Conservation (phyloP, 2,329 filamentous ascomycete genomes). For the Pseudonectria foliicola region DNA sequence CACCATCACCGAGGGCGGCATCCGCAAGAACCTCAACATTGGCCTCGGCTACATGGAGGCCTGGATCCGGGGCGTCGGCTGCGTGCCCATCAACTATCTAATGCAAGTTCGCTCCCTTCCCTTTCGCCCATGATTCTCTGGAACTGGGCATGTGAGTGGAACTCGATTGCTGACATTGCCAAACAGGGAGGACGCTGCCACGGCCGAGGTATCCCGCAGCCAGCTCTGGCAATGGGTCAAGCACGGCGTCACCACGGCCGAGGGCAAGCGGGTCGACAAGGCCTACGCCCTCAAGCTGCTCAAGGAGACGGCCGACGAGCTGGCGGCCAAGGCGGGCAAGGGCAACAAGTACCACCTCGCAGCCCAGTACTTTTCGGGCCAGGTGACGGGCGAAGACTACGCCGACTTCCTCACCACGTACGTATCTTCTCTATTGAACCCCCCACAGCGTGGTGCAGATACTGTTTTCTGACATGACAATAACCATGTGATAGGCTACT, state of each 20-base stretch:
- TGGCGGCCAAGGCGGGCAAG: conserved; percentile 67
- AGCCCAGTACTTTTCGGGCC: conserved; percentile 83
- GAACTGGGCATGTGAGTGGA: background rate
- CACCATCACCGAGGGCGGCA: conserved; percentile 84
- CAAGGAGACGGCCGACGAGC: conserved; percentile 73
- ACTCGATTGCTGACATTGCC: conserved; percentile 8
- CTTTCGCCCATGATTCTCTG: too few relatives aligned
- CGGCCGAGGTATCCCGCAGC: conserved; percentile 86
- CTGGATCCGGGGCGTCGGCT: conserved; percentile 90
- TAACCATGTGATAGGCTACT: conserved; percentile 50
- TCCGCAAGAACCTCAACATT: conserved; percentile 96
- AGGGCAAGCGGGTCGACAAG: conserved; percentile 92
- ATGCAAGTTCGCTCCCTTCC: conserved; percentile 50
- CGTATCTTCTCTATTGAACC: conserved; percentile 28
- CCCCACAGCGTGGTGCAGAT: background rate
- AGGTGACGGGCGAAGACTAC: conserved; percentile 96
- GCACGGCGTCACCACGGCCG: conserved; percentile 64
- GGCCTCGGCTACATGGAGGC: conserved; percentile 98
- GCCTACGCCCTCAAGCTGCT: conserved; percentile 80
- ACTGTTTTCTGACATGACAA: conserved; percentile 9
- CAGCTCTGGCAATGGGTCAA: conserved; percentile 96
- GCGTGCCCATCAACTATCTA: conserved; percentile 93
- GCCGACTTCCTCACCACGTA: conserved; percentile 88
- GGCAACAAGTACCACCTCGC: conserved; percentile 90
- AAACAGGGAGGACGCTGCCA: conserved; percentile 79